These are phyloP conservation scores for Trametes pubescens DNA, from an alignment of 1,284 basidiomycete species.

Conservation along the genomic window DNA sequence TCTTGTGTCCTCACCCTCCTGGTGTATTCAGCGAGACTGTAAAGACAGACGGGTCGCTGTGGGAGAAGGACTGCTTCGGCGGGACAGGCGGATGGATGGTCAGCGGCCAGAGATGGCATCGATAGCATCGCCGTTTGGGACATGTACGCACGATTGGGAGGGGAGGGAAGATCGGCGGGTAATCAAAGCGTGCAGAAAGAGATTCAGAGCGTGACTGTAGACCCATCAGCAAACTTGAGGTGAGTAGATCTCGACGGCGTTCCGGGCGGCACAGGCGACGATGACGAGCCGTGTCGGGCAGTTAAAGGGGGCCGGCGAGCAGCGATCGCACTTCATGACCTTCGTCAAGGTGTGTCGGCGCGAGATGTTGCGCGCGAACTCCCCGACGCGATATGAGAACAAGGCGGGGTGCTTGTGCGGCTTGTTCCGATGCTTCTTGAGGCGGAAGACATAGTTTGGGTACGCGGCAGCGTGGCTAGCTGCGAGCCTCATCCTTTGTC, in stretches of 20 bases:
- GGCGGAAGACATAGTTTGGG: conserved; percentile 70
- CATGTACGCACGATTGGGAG: conserved; percentile 11
- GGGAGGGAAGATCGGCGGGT: conserved; percentile 15
- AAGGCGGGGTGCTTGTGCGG: conserved; percentile 22
- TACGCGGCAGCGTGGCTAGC: conserved; percentile 60
- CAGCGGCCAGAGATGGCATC: conserved; percentile 18
- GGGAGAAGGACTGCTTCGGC: conserved; percentile 22
- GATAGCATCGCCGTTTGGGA: conserved; percentile 14
- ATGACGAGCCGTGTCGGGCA: conserved; percentile 28
- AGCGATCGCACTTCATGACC: conserved; percentile 5
- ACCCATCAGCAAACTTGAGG: conserved; percentile 4
- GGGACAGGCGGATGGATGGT: conserved; percentile 20
- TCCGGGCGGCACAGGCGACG: conserved; percentile 34
- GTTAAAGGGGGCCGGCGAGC: conserved; percentile 12
- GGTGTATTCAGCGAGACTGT: too few relatives aligned
- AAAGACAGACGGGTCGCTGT: too few relatives aligned
- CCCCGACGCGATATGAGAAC: conserved; percentile 37
- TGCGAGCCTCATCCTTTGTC: conserved; percentile 60
- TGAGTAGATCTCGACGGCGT: conserved; percentile 25
- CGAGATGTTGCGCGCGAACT: conserved; percentile 31
- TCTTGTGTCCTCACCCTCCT: too few relatives aligned
- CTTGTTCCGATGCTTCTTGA: conserved; percentile 39
- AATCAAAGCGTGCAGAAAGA: conserved; percentile 19
- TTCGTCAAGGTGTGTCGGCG: conserved; percentile 11
- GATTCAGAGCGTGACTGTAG: conserved; percentile 29